Percentiles rank a stretch among this genome's conserved stretches.
phyloP scores from a whole-genome alignment of 2,329 filamentous ascomycete genomes.

The Westerdykella aurantiaca region DNA sequence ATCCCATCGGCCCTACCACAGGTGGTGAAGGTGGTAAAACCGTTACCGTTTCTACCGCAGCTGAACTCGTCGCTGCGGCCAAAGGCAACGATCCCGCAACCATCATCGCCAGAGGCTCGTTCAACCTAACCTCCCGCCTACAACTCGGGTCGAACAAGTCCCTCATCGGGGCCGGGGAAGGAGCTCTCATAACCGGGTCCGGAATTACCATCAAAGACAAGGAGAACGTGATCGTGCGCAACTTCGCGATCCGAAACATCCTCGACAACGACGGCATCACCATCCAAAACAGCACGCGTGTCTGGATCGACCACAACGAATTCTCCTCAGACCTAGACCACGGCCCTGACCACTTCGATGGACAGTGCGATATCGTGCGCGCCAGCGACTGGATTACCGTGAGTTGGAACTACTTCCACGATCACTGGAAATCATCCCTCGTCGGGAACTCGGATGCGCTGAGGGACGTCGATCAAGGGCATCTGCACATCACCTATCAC shows the following conservation, averaged over 20 bases:
- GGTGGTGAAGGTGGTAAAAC: constrained; percentile 25
- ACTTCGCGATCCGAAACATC: constrained; percentile 56
- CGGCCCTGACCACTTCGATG: constrained; percentile 62
- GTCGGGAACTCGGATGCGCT: constrained; percentile 57
- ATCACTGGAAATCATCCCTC: constrained; percentile 58
- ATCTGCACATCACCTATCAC: constrained; percentile 59
- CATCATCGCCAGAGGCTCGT: constrained; percentile 42
- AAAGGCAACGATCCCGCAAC: constrained; percentile 25
- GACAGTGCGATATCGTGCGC: constrained; percentile 59
- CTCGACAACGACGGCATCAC: constrained; percentile 54
- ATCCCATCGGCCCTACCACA: constrained; percentile 29
- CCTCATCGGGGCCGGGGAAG: constrained; percentile 38
- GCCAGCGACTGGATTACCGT: constrained; percentile 58
- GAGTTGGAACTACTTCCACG: constrained; percentile 48
- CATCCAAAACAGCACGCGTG: constrained; percentile 53
- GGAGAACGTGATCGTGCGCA: constrained; percentile 58
- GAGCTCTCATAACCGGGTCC: constrained; percentile 38
- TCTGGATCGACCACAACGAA: constrained; percentile 62
- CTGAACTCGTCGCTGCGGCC: constrained; percentile 24
- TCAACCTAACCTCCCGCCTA: constrained; percentile 41
- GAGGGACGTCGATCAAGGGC: constrained; percentile 52
- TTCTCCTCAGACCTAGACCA: constrained; percentile 56
- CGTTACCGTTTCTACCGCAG: constrained; percentile 24
- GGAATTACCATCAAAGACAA: constrained; percentile 50
- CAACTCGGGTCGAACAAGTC: constrained; percentile 43